Conservation (phyloP, 805 yeast genomes). For the Metschnikowia henanensis region DNA sequence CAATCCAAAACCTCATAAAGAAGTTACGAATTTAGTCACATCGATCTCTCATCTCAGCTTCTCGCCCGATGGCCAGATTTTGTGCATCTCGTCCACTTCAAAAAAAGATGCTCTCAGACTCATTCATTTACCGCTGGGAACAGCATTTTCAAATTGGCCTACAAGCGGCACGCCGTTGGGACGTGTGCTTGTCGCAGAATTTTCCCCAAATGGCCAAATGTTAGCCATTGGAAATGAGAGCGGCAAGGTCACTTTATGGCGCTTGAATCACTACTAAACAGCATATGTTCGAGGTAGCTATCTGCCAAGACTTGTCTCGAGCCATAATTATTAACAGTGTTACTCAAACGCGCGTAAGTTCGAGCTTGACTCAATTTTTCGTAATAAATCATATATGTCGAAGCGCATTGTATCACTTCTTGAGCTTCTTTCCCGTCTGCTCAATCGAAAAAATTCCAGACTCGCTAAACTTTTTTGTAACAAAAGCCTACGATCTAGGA, state of each 20-base stretch:
- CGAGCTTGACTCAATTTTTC: too few relatives aligned
- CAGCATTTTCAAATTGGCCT: slow-evolving; percentile 95
- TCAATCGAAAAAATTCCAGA: too few relatives aligned
- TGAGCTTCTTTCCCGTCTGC: too few relatives aligned
- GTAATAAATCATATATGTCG: too few relatives aligned
- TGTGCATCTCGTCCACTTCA: slow-evolving; percentile 82
- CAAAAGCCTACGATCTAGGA: too few relatives aligned
- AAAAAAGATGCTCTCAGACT: slow-evolving; percentile 83
- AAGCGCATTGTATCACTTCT: too few relatives aligned
- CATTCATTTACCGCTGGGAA: slow-evolving; percentile 84
- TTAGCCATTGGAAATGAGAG: slow-evolving; percentile 87
- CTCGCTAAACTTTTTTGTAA: too few relatives aligned
- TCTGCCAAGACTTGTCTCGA: too few relatives aligned
- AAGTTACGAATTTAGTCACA: slow-evolving; percentile 79
- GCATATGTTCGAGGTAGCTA: too few relatives aligned
- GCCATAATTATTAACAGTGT: too few relatives aligned
- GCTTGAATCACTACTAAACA: slow-evolving; percentile 71
- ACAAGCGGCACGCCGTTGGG: slow-evolving; percentile 96
- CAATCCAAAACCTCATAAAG: slow-evolving; percentile 54
- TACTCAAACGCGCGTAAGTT: too few relatives aligned
- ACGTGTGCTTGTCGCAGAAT: slow-evolving; percentile 77
- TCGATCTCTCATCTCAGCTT: slow-evolving; percentile 73
- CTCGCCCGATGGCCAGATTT: slow-evolving; percentile 84
- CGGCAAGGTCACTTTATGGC: slow-evolving; percentile 89
- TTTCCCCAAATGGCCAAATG: slow-evolving; percentile 81